Evolutionary conservation across 1,284 basidiomycete genomes (phyloP), one percentile per base, ranked within the genome.

Genomic region (Stygiomarasmius scandens): DNA sequence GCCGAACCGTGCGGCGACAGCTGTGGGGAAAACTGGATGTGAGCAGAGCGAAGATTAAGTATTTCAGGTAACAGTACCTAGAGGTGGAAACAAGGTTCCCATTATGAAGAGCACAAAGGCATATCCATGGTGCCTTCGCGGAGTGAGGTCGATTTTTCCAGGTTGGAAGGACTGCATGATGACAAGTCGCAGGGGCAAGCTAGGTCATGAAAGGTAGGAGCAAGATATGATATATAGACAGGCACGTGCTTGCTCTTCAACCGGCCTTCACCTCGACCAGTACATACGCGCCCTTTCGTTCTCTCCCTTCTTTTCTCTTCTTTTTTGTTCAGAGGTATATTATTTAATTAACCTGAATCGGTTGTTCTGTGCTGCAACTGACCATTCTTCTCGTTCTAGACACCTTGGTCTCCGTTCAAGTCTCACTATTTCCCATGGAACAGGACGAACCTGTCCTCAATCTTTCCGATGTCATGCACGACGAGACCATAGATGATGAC

Each of bases 1-100:
- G 25, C 96, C 96, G 74, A 99, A 99, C 57, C 96, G 85, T 25
- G 94, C 90, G 29, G 94, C 92, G 43, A 99, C 95, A 61, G 96
- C 96, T 95, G 67, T 11, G 54, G 29, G 53, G 43, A 34, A n/a
- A 20, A 47, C 5, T 32, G 29, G 29, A 36, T 27, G 52, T 50
- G 56, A 55, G 55, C 46, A 57, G 57, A 56, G 24, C 32, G 51
- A 16, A 41, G 48, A 36, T 54, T 55, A 59, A 57, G 25, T 48
- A 46, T 2, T 19, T 51, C 29, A 22, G 23, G 53, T 34, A 14
- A 8, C 47, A 83, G 59, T 50, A 96, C 95, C 94, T 47, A 96
- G 79, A 16, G 94, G 94, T 8, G 94, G 93, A 59, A 96, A 84
- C 49, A 96, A 78, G 3, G 90, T 88, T 14, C 93, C 93, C 55